Conservation (phyloP, 768 basidiomycete species). For the Brasilioporus rufonigricans region DNA sequence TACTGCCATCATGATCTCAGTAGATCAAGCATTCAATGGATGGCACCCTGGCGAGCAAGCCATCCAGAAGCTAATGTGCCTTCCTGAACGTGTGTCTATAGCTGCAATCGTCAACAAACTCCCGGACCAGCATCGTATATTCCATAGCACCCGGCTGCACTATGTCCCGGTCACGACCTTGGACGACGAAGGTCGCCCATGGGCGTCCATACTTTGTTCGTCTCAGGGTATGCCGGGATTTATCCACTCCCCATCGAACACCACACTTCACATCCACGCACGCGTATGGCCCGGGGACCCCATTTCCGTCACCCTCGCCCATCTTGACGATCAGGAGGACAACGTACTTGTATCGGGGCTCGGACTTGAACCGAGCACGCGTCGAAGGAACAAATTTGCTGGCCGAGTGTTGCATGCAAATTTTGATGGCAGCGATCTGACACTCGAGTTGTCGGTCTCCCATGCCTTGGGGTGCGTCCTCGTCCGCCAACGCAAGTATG, state of each 20-base stretch:
- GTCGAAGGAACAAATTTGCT: conserved; percentile 63
- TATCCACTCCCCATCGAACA: conserved; percentile 26
- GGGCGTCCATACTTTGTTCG: conserved; percentile 34
- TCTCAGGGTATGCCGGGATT: conserved; percentile 25
- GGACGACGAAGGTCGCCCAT: conserved; percentile 30
- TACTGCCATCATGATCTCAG: background rate
- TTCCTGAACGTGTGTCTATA: background rate
- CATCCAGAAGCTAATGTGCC: background rate
- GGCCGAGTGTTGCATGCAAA: conserved; percentile 41
- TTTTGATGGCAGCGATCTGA: conserved; percentile 26
- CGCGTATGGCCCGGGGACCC: conserved; percentile 49
- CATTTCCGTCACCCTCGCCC: conserved; percentile 36
- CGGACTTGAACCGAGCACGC: conserved; percentile 55
- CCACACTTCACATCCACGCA: conserved; percentile 9
- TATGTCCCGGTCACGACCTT: conserved; percentile 23
- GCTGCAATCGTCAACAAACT: background rate
- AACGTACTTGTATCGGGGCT: conserved; percentile 50
- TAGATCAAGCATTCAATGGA: background rate
- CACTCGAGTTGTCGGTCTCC: conserved; percentile 46
- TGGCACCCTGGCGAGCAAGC: background rate
- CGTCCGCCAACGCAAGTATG: background rate
- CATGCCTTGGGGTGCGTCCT: conserved; percentile 53
- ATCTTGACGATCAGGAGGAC: conserved; percentile 8
- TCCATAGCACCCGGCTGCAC: conserved; percentile 29
- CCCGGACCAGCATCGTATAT: conserved; percentile 26